These are phyloP conservation scores for Porodaedalea pini DNA, from an alignment of 1,284 basidiomycete genomes.

Conservation along the genomic window DNA sequence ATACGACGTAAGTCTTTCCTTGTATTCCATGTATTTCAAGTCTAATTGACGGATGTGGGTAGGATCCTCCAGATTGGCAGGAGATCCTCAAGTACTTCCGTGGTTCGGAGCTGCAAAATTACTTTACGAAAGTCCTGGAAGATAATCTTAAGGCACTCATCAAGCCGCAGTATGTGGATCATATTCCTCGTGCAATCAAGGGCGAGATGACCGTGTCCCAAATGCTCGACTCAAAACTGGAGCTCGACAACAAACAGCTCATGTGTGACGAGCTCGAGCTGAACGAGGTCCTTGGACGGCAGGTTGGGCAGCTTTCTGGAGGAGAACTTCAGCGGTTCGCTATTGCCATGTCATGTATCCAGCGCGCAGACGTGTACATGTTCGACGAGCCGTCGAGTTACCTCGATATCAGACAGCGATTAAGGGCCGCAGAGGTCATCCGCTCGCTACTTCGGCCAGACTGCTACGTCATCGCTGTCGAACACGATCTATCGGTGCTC, in stretches of 20 bases:
- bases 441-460: constrained; percentile 76
- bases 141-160: constrained; percentile 97
- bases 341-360: constrained; percentile 90
- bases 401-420: constrained; percentile 90
- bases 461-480: constrained; percentile 93
- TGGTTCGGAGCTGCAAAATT: constrained; percentile 95
- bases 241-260: constrained; percentile 78
- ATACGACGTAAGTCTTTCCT: constrained; percentile 65
- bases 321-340: constrained; percentile 97
- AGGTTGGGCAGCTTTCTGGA: constrained; percentile 83
- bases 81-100: constrained; percentile 97
- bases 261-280: constrained; percentile 86
- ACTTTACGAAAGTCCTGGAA: constrained; percentile 98
- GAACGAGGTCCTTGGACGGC: constrained; percentile 78
- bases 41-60: constrained; percentile 9
- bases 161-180: constrained; percentile 98
- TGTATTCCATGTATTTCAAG: constrained; percentile 1
- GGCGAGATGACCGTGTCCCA: constrained; percentile 78
- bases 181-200: constrained; percentile 95
- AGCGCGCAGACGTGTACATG: constrained; percentile 95
- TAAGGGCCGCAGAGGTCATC: constrained; percentile 95
- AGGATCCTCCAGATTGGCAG: constrained; percentile 97
- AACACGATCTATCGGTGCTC: constrained; percentile 95
- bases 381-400: constrained; percentile 98
- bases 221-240: constrained; percentile 88